Conservation (phyloP, 768 basidiomycete genomes). For the Leucocoprinus sp. region DNA sequence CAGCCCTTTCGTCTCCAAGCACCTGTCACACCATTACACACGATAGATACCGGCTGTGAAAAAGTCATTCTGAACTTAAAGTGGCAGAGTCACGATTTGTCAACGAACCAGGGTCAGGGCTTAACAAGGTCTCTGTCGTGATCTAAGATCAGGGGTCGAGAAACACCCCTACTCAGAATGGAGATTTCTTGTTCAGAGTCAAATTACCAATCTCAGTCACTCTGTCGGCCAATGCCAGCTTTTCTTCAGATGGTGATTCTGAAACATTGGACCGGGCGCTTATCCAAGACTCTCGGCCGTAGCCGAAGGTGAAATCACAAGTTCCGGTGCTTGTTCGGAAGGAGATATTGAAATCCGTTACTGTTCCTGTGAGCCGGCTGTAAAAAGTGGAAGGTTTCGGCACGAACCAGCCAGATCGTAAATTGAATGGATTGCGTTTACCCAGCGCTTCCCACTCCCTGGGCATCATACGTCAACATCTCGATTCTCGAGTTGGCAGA, state of each 20-base stretch:
- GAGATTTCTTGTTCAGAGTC: slow-evolving; percentile 1
- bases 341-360: slow-evolving; percentile 35
- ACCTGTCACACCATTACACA: slow-evolving; percentile 7
- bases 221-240: not conserved
- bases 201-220: not conserved
- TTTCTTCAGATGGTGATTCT: no score
- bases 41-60: not conserved
- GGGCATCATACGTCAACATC: slow-evolving; percentile 40
- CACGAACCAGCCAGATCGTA: slow-evolving; percentile 38
- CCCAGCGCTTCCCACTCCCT: slow-evolving; percentile 23
- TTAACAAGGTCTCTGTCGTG: slow-evolving; percentile 1
- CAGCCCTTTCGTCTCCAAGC: slow-evolving; percentile 9
- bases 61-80: not conserved
- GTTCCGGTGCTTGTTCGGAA: slow-evolving; percentile 39
- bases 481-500: slow-evolving; percentile 24
- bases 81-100: not conserved
- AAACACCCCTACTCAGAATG: slow-evolving; percentile 6
- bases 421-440: slow-evolving; percentile 33
- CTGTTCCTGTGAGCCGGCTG: slow-evolving; percentile 37
- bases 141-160: slow-evolving; percentile 6
- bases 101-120: slow-evolving; percentile 12
- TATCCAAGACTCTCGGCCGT: slow-evolving; percentile 33
- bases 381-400: slow-evolving; percentile 34
- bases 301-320: slow-evolving; percentile 42
- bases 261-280: slow-evolving; percentile 28